Conservation (phyloP, 2,329 filamentous ascomycete species). For the Plectosphaerella cucumerina region DNA sequence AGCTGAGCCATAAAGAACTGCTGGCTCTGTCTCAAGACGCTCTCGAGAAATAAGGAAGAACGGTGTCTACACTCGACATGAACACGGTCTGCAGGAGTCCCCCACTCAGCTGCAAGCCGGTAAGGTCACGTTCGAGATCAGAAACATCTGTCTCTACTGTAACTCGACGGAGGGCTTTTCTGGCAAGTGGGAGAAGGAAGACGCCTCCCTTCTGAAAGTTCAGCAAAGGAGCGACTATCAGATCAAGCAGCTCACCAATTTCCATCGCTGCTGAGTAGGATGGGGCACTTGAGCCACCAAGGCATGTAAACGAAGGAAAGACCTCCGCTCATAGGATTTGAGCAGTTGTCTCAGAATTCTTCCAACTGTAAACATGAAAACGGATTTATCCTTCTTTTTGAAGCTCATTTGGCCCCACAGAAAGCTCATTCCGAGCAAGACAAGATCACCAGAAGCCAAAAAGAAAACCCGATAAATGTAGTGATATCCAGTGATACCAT, state of each 20-base stretch:
- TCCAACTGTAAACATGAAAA: too few species aligned
- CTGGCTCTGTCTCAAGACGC: constrained; percentile 13
- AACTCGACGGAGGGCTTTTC: constrained; percentile 11
- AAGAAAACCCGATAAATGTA: too few species aligned
- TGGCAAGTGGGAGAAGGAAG: constrained; percentile 9
- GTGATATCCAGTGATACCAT: too few species aligned
- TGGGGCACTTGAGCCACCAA: too few species aligned
- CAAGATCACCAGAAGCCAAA: too few species aligned
- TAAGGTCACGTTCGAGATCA: constrained; percentile 9
- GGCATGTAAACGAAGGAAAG: too few species aligned
- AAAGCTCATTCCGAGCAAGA: too few species aligned
- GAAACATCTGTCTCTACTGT: constrained; percentile 12
- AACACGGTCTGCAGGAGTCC: constrained; percentile 12
- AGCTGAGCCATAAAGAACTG: constrained; percentile 18
- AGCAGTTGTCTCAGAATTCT: too few species aligned
- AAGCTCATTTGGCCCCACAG: too few species aligned
- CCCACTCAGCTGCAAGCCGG: constrained; percentile 14
- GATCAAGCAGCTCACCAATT: constrained; percentile 13
- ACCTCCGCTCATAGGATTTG: too few species aligned
- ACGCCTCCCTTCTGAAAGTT: constrained; percentile 16
- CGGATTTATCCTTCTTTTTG: too few species aligned
- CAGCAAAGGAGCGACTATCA: constrained; percentile 15
- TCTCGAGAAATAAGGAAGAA: constrained; percentile 13
- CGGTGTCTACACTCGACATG: constrained; percentile 9
- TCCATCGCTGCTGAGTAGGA: constrained; percentile 6